These are phyloP conservation scores for Candida adriatica DNA, from an alignment of 805 yeast genomes.

Conservation along the genomic window DNA sequence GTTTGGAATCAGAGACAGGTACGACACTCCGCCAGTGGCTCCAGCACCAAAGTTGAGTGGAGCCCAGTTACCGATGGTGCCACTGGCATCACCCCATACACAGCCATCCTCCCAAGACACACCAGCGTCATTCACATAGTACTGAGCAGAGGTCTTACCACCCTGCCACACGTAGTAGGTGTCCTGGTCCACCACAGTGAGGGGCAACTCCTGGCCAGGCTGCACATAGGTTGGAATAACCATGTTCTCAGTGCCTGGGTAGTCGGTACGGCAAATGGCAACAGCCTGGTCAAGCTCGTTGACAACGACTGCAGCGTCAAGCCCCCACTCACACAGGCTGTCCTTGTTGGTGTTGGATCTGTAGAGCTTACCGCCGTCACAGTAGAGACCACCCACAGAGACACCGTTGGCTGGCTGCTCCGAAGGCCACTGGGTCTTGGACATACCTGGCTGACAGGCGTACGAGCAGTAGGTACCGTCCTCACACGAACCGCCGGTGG, in stretches of 20 bases:
- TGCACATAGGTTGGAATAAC: conserved; percentile 80
- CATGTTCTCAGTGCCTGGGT: conserved; percentile 99
- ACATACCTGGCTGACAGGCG: conserved; percentile 98
- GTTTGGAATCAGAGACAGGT: conserved; percentile 89
- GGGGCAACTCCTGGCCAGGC: conserved; percentile 57
- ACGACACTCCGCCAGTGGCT: conserved; percentile 55
- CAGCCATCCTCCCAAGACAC: conserved; percentile 85
- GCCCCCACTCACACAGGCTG: conserved; percentile 87
- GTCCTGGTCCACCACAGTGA: conserved; percentile 76
- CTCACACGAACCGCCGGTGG: conserved; percentile 51
- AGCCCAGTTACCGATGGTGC: conserved; percentile 96
- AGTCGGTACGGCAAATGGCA: conserved; percentile 96
- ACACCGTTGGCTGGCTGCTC: conserved; percentile 83
- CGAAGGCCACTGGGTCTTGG: conserved; percentile 97
- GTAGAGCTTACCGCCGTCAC: conserved; percentile 81
- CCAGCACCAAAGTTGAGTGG: conserved; percentile 96
- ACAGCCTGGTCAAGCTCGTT: conserved; percentile 59
- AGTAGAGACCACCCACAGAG: conserved; percentile 87
- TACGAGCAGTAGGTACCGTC: conserved; percentile 95
- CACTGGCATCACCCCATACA: conserved; percentile 79
- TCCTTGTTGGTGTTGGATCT: conserved; percentile 62
- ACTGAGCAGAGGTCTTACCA: conserved; percentile 83
- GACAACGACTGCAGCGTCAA: conserved; percentile 59
- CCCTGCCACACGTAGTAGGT: conserved; percentile 81
- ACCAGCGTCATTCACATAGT: conserved; percentile 97